These are phyloP conservation scores for Fusarium odoratissimum DNA, from an alignment of 2,329 filamentous ascomycete genomes.

Conservation along the genomic window DNA sequence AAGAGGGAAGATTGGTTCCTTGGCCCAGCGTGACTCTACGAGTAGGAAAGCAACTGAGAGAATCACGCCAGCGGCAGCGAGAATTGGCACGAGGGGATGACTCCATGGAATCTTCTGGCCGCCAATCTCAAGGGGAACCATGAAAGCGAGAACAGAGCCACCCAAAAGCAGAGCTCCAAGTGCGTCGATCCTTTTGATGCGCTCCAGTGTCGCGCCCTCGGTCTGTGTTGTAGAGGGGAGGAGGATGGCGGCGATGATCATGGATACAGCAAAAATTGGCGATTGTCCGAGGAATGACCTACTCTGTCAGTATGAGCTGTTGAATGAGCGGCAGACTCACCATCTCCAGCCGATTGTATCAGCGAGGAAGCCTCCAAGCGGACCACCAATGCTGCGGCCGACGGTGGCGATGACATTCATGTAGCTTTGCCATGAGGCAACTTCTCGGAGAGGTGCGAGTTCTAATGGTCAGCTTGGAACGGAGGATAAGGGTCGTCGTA, in stretches of 20 bases:
- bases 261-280: background rate
- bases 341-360: slow-evolving; percentile 74
- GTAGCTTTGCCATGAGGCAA: slow-evolving; percentile 65
- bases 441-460: slow-evolving; percentile 62
- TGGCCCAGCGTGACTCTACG: slow-evolving; percentile 58
- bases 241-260: background rate
- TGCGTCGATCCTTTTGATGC: slow-evolving; percentile 60
- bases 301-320: background rate
- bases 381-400: slow-evolving; percentile 64
- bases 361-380: slow-evolving; percentile 68
- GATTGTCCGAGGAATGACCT: slow-evolving; percentile 59
- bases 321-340: background rate
- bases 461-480: slow-evolving; percentile 45
- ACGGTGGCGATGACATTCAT: slow-evolving; percentile 64
- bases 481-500: accelerated
- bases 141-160: slow-evolving; percentile 64
- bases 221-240: background rate
- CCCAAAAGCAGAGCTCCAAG: slow-evolving; percentile 65
- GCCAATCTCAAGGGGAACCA: slow-evolving; percentile 63
- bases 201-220: background rate
- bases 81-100: slow-evolving; percentile 56
- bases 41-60: slow-evolving; percentile 56
- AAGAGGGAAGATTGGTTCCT: slow-evolving; percentile 70
- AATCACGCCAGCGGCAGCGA: slow-evolving; percentile 53
- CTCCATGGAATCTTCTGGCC: slow-evolving; percentile 64